A percentile compares a stretch with the other conserved stretches of the same genome.
phyloP scores from a whole-genome alignment of 208 protist species.

The Zelonia costaricensis region DNA sequence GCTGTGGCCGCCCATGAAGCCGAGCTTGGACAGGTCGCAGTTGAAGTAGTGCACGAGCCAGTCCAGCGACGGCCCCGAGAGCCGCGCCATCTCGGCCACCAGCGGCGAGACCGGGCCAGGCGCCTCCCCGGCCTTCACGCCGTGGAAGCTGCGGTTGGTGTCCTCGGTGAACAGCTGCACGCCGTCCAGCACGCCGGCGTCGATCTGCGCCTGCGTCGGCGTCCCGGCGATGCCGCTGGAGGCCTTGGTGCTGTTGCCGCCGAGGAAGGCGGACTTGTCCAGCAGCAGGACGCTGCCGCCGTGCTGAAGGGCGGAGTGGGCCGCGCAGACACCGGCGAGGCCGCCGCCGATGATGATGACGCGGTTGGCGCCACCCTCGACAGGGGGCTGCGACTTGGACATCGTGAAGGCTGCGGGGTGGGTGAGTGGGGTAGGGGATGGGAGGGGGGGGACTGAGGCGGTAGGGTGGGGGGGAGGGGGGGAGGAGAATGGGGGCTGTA shows the following conservation, averaged over 20 bases:
- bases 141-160: constrained; percentile 56
- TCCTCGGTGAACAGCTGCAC: constrained; percentile 54
- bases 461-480: constrained; percentile 11
- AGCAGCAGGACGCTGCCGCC: constrained; percentile 78
- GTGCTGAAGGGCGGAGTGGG: constrained; percentile 47
- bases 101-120: constrained; percentile 39
- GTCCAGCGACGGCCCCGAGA: constrained; percentile 63
- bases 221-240: constrained; percentile 92
- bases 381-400: constrained; percentile 1
- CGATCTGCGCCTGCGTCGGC: constrained; percentile 74
- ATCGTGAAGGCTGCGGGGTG: background rate
- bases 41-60: constrained; percentile 76
- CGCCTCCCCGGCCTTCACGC: constrained; percentile 32
- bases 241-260: constrained; percentile 91
- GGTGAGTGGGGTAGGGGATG: constrained; percentile 1
- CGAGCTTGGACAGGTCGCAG: constrained; percentile 71
- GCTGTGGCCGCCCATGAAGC: constrained; percentile 86
- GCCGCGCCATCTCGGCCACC: constrained; percentile 57
- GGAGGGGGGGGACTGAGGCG: background rate
- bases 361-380: constrained; percentile 28
- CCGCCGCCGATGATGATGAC: constrained; percentile 71
- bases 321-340: constrained; percentile 60
- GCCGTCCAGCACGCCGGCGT: constrained; percentile 57
- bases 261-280: constrained; percentile 85
- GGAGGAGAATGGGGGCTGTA: too few relatives aligned